phyloP scores from a whole-genome alignment of 2,329 filamentous ascomycete species.

The Cladophialophora psammophila region DNA sequence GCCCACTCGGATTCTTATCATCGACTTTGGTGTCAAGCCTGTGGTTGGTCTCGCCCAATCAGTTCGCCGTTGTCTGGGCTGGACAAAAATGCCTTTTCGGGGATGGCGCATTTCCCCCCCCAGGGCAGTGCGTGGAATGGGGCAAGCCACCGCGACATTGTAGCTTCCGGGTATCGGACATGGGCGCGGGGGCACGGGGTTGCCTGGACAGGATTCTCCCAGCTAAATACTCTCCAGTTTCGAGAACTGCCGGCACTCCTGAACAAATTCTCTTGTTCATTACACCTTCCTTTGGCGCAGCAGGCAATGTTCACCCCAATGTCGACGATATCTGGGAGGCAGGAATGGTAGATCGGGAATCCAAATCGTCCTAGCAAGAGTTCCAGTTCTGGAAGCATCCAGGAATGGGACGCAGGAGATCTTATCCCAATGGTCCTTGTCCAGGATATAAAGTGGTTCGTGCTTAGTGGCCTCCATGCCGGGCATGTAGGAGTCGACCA shows the following conservation, averaged over 20 bases:
- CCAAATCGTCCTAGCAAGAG: slow-evolving; percentile 81
- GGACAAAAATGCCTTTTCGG: slow-evolving; percentile 31
- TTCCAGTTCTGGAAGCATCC: slow-evolving; percentile 75
- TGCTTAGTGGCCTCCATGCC: slow-evolving; percentile 64
- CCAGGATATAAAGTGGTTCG: slow-evolving; percentile 81
- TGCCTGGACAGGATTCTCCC: slow-evolving; percentile 1
- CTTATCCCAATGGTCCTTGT: slow-evolving; percentile 76
- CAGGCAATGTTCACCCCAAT: slow-evolving; percentile 90
- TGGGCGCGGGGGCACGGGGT: slow-evolving; percentile 9
- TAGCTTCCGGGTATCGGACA: not conserved
- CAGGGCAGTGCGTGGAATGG: slow-evolving; percentile 1
- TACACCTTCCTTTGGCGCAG: slow-evolving; percentile 62
- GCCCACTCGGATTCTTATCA: slow-evolving; percentile 32
- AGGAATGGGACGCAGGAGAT: slow-evolving; percentile 80
- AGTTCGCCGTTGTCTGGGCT: slow-evolving; percentile 2
- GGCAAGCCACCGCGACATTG: slow-evolving; percentile 29
- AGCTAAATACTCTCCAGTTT: slow-evolving; percentile 5
- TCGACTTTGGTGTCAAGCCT: slow-evolving; percentile 22
- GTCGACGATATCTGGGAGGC: slow-evolving; percentile 72
- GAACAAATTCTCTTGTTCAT: slow-evolving; percentile 5
- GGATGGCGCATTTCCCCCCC: slow-evolving; percentile 27
- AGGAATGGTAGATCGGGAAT: slow-evolving; percentile 75
- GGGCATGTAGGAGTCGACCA: slow-evolving; percentile 87
- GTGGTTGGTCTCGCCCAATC: slow-evolving; percentile 27
- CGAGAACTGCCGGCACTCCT: slow-evolving; percentile 4